A percentile compares a stretch with the other conserved stretches of the same genome.
phyloP scores from a whole-genome alignment of 2,329 filamentous ascomycete species.

The Emergomyces africanus region DNA sequence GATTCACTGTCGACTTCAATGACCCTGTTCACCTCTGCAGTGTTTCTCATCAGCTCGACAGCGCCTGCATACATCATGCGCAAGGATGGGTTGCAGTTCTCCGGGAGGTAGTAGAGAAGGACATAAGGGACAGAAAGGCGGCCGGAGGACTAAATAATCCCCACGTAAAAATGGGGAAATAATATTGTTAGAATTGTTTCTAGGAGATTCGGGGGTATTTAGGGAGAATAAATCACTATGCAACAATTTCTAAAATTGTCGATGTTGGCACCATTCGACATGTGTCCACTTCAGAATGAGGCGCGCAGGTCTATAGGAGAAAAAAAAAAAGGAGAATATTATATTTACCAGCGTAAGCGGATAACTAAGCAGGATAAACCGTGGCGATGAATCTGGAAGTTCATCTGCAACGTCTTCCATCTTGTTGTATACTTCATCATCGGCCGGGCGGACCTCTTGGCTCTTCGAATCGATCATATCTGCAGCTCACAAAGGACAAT shows the following conservation, averaged over 20 bases:
- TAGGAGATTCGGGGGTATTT: background rate
- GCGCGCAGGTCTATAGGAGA: background rate
- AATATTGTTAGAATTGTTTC: background rate
- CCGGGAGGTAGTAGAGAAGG: slow-evolving; percentile 85
- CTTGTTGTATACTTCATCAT: slow-evolving; percentile 68
- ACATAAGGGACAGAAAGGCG: slow-evolving; percentile 85
- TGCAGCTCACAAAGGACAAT: slow-evolving; percentile 26
- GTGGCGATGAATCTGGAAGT: slow-evolving; percentile 79
- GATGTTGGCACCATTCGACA: background rate
- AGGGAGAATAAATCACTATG: background rate
- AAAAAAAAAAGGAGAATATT: background rate
- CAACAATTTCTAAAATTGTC: background rate
- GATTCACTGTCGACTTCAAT: slow-evolving; percentile 73
- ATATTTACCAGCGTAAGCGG: slow-evolving; percentile 63
- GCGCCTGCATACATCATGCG: slow-evolving; percentile 93
- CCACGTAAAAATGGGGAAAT: background rate
- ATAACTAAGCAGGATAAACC: slow-evolving; percentile 83
- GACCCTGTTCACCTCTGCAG: slow-evolving; percentile 75
- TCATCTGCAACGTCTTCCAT: slow-evolving; percentile 75
- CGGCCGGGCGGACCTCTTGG: slow-evolving; percentile 76
- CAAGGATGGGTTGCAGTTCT: slow-evolving; percentile 73
- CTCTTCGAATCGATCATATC: slow-evolving; percentile 83
- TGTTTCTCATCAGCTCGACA: slow-evolving; percentile 90
- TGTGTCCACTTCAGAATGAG: background rate
- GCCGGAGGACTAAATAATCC: slow-evolving; percentile 53